These are phyloP conservation scores for Russula brevipes DNA, from an alignment of 768 basidiomycete species.

Conservation along the genomic window DNA sequence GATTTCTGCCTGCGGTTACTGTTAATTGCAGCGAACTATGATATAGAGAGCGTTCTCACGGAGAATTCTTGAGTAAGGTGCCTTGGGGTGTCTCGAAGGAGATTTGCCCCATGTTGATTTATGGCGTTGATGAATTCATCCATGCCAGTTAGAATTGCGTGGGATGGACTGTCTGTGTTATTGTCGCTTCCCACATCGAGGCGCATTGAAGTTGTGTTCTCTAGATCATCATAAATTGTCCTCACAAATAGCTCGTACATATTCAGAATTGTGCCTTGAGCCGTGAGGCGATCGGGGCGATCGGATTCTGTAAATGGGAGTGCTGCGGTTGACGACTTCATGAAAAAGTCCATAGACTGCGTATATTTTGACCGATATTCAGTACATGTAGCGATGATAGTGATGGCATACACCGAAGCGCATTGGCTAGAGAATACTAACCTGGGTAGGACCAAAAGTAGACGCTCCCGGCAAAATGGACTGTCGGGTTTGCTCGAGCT, in stretches of 20 bases:
- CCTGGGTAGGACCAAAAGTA: slow-evolving; percentile 17
- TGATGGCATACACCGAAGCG: background rate
- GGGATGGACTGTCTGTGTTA: background rate
- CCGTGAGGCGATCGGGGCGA: background rate
- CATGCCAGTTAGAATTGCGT: background rate
- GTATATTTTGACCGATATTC: slow-evolving; percentile 11
- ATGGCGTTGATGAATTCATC: slow-evolving; percentile 3
- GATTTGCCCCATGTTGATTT: slow-evolving; percentile 5
- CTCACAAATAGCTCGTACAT: slow-evolving; percentile 22
- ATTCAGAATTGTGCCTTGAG: slow-evolving; percentile 9
- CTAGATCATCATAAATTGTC: slow-evolving; percentile 1
- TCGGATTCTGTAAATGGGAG: slow-evolving; percentile 2
- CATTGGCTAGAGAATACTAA: slow-evolving; percentile 20
- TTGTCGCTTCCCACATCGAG: background rate
- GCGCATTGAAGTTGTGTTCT: background rate
- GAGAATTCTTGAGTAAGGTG: background rate
- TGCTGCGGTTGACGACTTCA: slow-evolving; percentile 7
- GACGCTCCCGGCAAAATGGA: slow-evolving; percentile 9
- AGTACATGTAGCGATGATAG: slow-evolving; percentile 12
- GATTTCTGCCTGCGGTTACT: slow-evolving; percentile 13
- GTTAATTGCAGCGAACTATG: background rate
- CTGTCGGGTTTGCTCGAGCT: slow-evolving; percentile 7
- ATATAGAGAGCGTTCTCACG: background rate
- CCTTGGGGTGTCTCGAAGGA: slow-evolving; percentile 5
- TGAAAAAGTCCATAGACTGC: slow-evolving; percentile 26